These are phyloP conservation scores for Fragaria vesca DNA, from an alignment of 306 rosid genomes.

Conservation along the genomic window DNA sequence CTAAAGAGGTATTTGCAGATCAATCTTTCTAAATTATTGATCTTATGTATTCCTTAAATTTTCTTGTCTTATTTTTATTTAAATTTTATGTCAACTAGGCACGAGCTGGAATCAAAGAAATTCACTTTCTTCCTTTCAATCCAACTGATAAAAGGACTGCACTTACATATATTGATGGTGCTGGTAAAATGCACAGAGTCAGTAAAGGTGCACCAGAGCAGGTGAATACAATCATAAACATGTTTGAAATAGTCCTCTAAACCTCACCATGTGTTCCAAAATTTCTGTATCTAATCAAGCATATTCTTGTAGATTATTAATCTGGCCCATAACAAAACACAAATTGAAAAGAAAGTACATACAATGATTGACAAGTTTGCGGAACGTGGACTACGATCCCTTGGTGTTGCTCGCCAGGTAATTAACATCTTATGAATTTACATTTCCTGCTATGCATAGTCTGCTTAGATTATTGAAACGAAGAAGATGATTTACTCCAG, in stretches of 20 bases:
- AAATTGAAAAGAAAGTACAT: slow-evolving; percentile 54
- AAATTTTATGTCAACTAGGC: slow-evolving; percentile 37
- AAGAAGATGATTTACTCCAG: slow-evolving; percentile 22
- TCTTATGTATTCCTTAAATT: slow-evolving; percentile 1
- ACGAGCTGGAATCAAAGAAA: slow-evolving; percentile 57
- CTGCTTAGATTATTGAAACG: slow-evolving; percentile 8
- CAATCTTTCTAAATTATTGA: not conserved
- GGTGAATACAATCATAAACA: slow-evolving; percentile 31
- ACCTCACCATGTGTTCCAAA: not conserved
- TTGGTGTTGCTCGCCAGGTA: slow-evolving; percentile 63
- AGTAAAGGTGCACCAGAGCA: slow-evolving; percentile 89
- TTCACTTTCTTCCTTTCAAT: slow-evolving; percentile 83
- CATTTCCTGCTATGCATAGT: not conserved
- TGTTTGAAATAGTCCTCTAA: not conserved
- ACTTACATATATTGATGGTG: slow-evolving; percentile 56
- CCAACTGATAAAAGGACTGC: slow-evolving; percentile 80
- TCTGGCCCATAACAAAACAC: slow-evolving; percentile 57
- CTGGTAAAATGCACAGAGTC: slow-evolving; percentile 63
- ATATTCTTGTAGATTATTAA: slow-evolving; percentile 49
- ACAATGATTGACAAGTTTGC: slow-evolving; percentile 62
- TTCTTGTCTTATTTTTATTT: not conserved
- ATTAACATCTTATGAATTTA: not conserved
- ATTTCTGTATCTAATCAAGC: not conserved
- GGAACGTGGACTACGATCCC: slow-evolving; percentile 75
- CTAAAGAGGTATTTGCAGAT: slow-evolving; percentile 50